These are phyloP conservation scores for Apiospora saccharicola DNA, from an alignment of 2,329 filamentous ascomycete genomes.

Conservation along the genomic window DNA sequence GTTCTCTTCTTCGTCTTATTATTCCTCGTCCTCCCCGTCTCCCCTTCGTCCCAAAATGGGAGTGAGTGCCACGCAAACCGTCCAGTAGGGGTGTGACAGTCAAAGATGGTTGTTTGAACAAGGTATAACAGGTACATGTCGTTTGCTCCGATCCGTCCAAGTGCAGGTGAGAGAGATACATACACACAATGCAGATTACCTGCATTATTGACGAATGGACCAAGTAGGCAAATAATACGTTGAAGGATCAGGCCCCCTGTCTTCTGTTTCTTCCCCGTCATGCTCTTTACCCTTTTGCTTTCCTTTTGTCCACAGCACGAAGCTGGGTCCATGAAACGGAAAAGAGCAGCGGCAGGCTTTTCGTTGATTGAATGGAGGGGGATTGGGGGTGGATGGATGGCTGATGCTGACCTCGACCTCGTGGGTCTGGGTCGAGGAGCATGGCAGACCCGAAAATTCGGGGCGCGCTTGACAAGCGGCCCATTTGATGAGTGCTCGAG, in stretches of 20 bases:
- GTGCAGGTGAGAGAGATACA: slow-evolving; percentile 1
- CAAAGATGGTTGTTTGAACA: neutral
- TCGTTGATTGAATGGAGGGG: neutral
- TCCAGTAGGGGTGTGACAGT: neutral
- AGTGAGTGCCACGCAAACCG: neutral
- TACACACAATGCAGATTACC: neutral
- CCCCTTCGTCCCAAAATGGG: neutral
- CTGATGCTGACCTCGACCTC: neutral
- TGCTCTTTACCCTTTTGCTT: neutral
- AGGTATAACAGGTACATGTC: neutral
- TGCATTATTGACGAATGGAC: neutral
- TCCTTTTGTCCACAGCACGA: neutral
- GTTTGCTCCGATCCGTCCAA: neutral
- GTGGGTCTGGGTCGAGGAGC: slow-evolving; percentile 18
- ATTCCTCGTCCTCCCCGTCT: neutral
- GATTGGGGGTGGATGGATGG: neutral
- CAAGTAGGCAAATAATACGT: neutral
- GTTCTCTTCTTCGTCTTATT: neutral
- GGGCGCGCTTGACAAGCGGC: slow-evolving; percentile 15
- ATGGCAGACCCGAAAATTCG: slow-evolving; percentile 18
- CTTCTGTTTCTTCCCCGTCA: neutral
- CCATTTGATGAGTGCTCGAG: neutral
- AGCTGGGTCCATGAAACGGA: neutral
- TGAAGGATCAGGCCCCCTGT: neutral
- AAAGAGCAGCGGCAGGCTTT: neutral